Base-by-base conservation (phyloP, 2,329 filamentous ascomycete species). In the Leptodontidium sp. region DNA sequence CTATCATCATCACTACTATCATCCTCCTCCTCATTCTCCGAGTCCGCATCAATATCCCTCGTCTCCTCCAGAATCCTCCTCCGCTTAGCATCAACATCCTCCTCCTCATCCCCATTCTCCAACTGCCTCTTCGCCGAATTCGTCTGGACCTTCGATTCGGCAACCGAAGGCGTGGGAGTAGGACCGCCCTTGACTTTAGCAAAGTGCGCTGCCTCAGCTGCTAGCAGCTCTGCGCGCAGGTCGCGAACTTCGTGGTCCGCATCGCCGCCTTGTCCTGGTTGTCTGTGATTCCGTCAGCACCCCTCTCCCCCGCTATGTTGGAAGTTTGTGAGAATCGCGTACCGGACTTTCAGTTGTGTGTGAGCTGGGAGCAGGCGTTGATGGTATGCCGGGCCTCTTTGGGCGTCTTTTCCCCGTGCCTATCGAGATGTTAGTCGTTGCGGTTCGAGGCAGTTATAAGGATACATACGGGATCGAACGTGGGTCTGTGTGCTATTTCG, bases 331-430 rank as follows among this genome's bases (percentile, higher is more conserved):
- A 21, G 35, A 6, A 17, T 21, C 7, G 67, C 84, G 58, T 87
- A 90, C 84, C 93, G 89, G 79, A 91, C 92, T 83, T 99, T 99
- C 78, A 99, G 90, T 72, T 93, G 90, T 14, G 93, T 98, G 81
- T 99, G 92, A 40, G 96, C 96, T 43, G 96, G 95, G 15, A 98
- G 90, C 17, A 98, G 91, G 76, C 96, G 92, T 82, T 98, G 95
- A 80, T 99, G 96, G 84, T 98, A 98, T 75, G 94, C 95, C 61
- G 93, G 93, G 59, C 96, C 96, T 77, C 94, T 91, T 69, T 94
- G 91, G 77, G 94, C 93, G 82, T 99, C 96, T 85, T 98, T 98
- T 79, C 96, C 96, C 79, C 91, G 90, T 52, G 95, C 94, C 92
- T 94, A 72, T 66, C 70, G 43, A n/a, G 7, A 43, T 49, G 62